Conservation (phyloP, 495 filamentous ascomycete genomes). For the Penicillium desertorum region DNA sequence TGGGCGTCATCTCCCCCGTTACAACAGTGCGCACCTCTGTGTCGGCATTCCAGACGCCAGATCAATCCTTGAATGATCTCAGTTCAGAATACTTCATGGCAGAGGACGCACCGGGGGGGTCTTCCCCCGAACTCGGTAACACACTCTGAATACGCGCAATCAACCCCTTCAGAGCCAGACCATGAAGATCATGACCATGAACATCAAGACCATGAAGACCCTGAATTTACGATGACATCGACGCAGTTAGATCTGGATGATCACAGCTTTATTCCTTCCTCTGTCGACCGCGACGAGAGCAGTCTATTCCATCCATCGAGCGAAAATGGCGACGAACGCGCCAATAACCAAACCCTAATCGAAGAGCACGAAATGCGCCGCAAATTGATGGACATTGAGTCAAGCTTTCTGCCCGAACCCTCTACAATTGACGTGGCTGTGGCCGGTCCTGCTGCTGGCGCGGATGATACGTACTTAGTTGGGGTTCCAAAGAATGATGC, state of each 20-base stretch:
- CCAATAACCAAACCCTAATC: conserved; percentile 50
- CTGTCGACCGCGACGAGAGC: conserved; percentile 42
- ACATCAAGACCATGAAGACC: conserved; percentile 18
- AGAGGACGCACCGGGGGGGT: conserved; percentile 36
- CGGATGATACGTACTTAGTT: conserved; percentile 47
- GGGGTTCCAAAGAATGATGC: conserved; percentile 33
- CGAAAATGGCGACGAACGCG: conserved; percentile 43
- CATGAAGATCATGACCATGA: conserved; percentile 16
- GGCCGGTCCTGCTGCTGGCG: conserved; percentile 27
- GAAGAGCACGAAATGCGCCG: conserved; percentile 67
- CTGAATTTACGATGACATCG: conserved; percentile 16
- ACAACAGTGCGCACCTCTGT: conserved; percentile 23
- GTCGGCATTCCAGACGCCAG: conserved; percentile 36
- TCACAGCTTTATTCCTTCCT: conserved; percentile 36
- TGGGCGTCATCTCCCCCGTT: conserved; percentile 36
- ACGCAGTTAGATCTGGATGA: conserved; percentile 19
- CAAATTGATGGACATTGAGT: conserved; percentile 83
- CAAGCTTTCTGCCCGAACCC: conserved; percentile 67
- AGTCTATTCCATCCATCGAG: conserved; percentile 37
- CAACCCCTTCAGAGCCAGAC: conserved; percentile 11
- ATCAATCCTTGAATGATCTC: conserved; percentile 40
- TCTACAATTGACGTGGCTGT: conserved; percentile 46
- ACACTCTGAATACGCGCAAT: conserved; percentile 21
- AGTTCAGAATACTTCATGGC: conserved; percentile 39
- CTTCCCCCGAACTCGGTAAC: conserved; percentile 24